Evolutionary conservation across 169 alveolate species (phyloP).

Genomic region (Hepatocystis sp.): DNA sequence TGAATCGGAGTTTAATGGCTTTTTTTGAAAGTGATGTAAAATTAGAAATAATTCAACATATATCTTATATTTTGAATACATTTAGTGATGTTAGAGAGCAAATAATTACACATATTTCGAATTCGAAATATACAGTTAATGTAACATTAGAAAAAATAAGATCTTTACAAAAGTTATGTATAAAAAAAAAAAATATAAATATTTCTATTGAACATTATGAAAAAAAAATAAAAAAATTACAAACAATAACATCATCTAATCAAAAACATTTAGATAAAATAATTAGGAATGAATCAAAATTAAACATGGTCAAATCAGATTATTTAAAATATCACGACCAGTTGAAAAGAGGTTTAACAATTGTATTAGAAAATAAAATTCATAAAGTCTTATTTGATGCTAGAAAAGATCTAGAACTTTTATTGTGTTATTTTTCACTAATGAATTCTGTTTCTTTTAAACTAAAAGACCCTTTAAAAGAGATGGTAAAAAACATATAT

Average conservation of each 20-base stretch:
- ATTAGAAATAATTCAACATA: slow-evolving; percentile 52
- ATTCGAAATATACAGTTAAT: slow-evolving; percentile 32
- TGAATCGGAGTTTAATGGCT: slow-evolving; percentile 63
- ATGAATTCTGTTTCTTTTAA: slow-evolving; percentile 70
- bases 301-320: slow-evolving; percentile 55
- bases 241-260: slow-evolving; percentile 15
- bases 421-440: slow-evolving; percentile 47
- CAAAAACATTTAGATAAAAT: slow-evolving; percentile 72
- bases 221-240: slow-evolving; percentile 67
- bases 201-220: slow-evolving; percentile 72
- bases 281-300: slow-evolving; percentile 60
- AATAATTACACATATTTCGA: slow-evolving; percentile 28
- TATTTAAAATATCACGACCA: slow-evolving; percentile 38
- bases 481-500: slow-evolving; percentile 9
- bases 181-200: slow-evolving; percentile 53
- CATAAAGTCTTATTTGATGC: slow-evolving; percentile 70
- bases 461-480: slow-evolving; percentile 62
- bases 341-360: slow-evolving; percentile 56
- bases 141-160: slow-evolving; percentile 52
- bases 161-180: slow-evolving; percentile 35
- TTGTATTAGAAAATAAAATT: slow-evolving; percentile 59
- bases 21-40: slow-evolving; percentile 70
- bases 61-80: slow-evolving; percentile 49
- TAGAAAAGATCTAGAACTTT: slow-evolving; percentile 54
- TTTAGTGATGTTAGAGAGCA: slow-evolving; percentile 73